phyloP scores from a whole-genome alignment of 164 flowering plant species.

The Stephania japonica region DNA sequence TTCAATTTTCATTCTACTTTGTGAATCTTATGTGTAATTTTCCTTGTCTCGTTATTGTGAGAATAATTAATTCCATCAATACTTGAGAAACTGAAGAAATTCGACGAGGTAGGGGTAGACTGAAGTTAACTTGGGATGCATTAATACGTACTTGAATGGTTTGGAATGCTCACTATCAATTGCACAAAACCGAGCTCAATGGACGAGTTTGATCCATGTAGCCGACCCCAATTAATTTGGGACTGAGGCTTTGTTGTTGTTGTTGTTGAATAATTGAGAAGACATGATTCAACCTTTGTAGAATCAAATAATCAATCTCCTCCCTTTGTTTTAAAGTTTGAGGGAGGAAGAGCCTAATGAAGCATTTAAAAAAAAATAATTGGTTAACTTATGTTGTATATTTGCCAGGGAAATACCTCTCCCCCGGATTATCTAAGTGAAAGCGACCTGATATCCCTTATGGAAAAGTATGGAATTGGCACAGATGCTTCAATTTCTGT shows the following conservation, averaged over 20 bases:
- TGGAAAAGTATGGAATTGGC: conserved; percentile 97
- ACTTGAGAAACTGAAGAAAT: too few relatives aligned
- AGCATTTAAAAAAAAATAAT: neutral
- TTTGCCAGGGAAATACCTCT: conserved; percentile 57
- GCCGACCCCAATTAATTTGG: too few relatives aligned
- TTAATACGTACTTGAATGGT: too few relatives aligned
- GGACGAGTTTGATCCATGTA: too few relatives aligned
- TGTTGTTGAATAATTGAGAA: neutral
- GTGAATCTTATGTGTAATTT: neutral
- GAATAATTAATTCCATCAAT: neutral
- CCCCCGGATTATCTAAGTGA: conserved; percentile 95
- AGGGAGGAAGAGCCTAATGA: neutral
- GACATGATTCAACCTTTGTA: neutral
- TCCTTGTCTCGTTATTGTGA: neutral
- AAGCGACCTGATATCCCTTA: conserved; percentile 90
- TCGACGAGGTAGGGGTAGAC: too few relatives aligned
- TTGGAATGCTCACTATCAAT: too few relatives aligned
- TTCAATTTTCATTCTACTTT: neutral
- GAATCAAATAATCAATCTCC: neutral
- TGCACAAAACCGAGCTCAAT: too few relatives aligned
- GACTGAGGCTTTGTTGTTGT: too few relatives aligned
- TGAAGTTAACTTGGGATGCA: too few relatives aligned
- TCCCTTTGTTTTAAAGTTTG: neutral
- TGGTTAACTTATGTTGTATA: neutral
- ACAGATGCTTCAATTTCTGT: conserved; percentile 98